These are phyloP conservation scores for Cunninghamia lanceolata DNA, from an alignment of 75 land plant species.

Conservation along the genomic window DNA sequence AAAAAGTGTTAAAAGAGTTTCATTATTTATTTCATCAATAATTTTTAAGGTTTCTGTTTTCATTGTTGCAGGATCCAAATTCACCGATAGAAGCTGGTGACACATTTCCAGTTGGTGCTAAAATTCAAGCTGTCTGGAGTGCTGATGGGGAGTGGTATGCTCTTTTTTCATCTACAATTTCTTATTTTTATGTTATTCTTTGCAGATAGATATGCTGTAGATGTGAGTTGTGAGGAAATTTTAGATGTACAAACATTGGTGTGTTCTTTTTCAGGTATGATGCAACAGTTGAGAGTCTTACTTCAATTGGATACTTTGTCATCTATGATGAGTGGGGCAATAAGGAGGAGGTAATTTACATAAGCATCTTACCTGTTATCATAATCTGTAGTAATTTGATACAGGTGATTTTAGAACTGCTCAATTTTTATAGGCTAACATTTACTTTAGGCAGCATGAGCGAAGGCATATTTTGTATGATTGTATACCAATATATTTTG, in stretches of 20 bases:
- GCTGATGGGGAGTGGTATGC: slow-evolving; percentile 96
- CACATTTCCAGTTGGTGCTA: slow-evolving; percentile 70
- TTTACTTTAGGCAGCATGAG: not conserved
- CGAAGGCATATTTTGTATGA: not conserved
- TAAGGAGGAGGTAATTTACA: slow-evolving; percentile 79
- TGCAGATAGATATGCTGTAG: not conserved
- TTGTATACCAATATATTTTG: not conserved
- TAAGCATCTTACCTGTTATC: not conserved
- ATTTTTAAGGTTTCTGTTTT: not conserved
- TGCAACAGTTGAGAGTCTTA: slow-evolving; percentile 75
- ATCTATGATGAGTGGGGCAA: slow-evolving; percentile 88
- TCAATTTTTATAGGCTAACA: not conserved
- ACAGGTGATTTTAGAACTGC: not conserved
- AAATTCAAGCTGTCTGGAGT: slow-evolving; percentile 95
- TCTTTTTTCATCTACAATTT: not conserved
- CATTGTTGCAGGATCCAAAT: not conserved
- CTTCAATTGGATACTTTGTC: slow-evolving; percentile 84
- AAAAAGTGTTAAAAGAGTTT: not conserved
- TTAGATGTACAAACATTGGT: not conserved
- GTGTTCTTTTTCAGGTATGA: slow-evolving; percentile 74
- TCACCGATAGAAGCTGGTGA: not conserved
- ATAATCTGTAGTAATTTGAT: not conserved
- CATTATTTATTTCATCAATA: not conserved
- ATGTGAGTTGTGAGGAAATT: not conserved
- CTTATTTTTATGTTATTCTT: not conserved